phyloP scores from a whole-genome alignment of 192 early-diverging fungal genomes.

The Dimargaris cristalligena region DNA sequence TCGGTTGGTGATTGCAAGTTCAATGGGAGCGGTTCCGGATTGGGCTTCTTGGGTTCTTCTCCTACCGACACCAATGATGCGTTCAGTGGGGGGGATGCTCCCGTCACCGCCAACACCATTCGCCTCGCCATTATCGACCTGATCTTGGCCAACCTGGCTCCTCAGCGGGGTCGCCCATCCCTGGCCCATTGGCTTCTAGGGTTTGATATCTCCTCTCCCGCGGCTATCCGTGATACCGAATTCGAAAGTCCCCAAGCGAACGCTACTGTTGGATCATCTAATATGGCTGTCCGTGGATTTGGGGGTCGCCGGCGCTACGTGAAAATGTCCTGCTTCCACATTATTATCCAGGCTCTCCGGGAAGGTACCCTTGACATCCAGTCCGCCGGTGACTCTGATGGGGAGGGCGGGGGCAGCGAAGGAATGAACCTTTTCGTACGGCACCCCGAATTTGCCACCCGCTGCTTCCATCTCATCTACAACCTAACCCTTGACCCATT shows the following conservation, averaged over 20 bases:
- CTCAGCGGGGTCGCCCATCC: conserved; percentile 38
- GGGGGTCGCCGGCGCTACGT: too few species aligned
- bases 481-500: conserved; percentile 51
- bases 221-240: conserved; percentile 20
- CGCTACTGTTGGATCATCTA: too few species aligned
- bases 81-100: too few species aligned
- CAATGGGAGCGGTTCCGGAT: conserved; percentile 12
- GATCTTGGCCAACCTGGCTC: conserved; percentile 53
- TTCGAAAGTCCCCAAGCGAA: conserved; percentile 21
- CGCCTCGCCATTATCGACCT: conserved; percentile 74
- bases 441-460: conserved; percentile 68
- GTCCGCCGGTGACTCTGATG: background rate
- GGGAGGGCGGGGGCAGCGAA: too few species aligned
- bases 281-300: too few species aligned
- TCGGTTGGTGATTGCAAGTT: conserved; percentile 19
- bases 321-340: conserved; percentile 36
- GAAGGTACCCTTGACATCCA: conserved; percentile 20
- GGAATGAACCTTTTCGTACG: conserved; percentile 27
- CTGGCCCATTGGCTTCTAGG: conserved; percentile 86
- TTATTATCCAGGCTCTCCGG: conserved; percentile 40
- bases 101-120: conserved; percentile 35
- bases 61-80: conserved; percentile 23
- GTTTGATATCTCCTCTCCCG: conserved; percentile 35
- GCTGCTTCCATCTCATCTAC: conserved; percentile 78
- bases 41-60: conserved; percentile 12